Conservation (phyloP, 2,329 filamentous ascomycete genomes). For the Cercospora sesami region DNA sequence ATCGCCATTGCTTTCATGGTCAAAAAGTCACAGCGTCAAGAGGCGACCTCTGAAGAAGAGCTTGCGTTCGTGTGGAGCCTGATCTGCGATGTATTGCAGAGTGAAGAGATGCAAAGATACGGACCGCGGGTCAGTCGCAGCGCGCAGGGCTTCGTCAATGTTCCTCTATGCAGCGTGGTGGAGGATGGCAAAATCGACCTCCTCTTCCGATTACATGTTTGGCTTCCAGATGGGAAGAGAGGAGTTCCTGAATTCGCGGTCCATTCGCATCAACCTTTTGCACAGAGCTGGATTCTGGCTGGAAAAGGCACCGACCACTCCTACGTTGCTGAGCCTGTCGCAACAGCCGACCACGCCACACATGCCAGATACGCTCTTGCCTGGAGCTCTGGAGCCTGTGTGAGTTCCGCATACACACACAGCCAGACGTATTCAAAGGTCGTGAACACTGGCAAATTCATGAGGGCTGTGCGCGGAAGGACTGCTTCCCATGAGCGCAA, state of each 20-base stretch:
- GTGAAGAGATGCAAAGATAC: no score
- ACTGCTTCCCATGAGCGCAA: neutral
- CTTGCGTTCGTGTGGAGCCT: no score
- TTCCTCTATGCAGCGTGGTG: conserved; percentile 41
- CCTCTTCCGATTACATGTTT: conserved; percentile 42
- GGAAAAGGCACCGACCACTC: conserved; percentile 38
- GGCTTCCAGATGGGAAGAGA: conserved; percentile 38
- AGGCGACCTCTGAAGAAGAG: no score
- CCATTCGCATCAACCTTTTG: conserved; percentile 42
- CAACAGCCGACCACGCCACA: conserved; percentile 18
- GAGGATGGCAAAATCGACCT: conserved; percentile 40
- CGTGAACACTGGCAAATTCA: conserved; percentile 7
- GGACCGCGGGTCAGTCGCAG: neutral
- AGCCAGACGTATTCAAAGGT: conserved; percentile 12
- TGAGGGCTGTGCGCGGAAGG: neutral
- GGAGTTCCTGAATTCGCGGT: conserved; percentile 34
- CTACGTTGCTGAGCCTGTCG: conserved; percentile 31
- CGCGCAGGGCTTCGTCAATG: conserved; percentile 42
- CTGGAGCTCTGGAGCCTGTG: neutral
- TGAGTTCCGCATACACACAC: conserved; percentile 5
- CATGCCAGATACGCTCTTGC: conserved; percentile 9
- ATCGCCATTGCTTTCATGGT: no score
- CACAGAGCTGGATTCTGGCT: conserved; percentile 43
- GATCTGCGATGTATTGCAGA: no score
- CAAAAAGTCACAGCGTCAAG: no score